phyloP scores from a whole-genome alignment of 768 basidiomycete genomes.

The Hygrophoropsis aurantiaca region DNA sequence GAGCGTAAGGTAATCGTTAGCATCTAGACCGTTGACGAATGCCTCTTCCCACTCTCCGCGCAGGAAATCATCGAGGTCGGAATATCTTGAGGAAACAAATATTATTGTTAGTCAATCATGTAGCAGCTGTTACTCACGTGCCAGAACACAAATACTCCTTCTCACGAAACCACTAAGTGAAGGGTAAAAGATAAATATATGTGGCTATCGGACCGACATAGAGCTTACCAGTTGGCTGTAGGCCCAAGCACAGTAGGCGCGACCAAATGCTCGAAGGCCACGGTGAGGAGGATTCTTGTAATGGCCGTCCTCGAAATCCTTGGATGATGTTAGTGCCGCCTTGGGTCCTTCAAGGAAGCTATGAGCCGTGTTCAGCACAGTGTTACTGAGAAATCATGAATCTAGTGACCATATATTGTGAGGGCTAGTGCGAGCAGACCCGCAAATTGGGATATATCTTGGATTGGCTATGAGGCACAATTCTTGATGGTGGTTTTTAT shows the following conservation, averaged over 20 bases:
- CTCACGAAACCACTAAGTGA: slow-evolving; percentile 52
- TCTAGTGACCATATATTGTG: slow-evolving; percentile 63
- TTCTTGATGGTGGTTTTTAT: too few species aligned
- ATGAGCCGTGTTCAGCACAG: neutral
- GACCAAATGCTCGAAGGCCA: slow-evolving; percentile 55
- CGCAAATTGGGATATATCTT: slow-evolving; percentile 52
- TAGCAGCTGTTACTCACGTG: slow-evolving; percentile 24
- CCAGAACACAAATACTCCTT: slow-evolving; percentile 43
- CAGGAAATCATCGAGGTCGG: slow-evolving; percentile 47
- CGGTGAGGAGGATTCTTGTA: slow-evolving; percentile 46
- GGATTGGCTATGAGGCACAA: too few species aligned
- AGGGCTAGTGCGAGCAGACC: slow-evolving; percentile 54
- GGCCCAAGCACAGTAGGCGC: slow-evolving; percentile 59
- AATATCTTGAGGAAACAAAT: slow-evolving; percentile 32
- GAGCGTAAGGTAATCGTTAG: slow-evolving; percentile 52
- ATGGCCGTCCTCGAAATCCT: slow-evolving; percentile 54
- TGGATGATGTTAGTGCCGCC: slow-evolving; percentile 50
- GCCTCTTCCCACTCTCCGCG: slow-evolving; percentile 52
- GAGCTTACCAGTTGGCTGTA: slow-evolving; percentile 51
- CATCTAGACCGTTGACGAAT: slow-evolving; percentile 48
- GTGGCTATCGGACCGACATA: neutral
- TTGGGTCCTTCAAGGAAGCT: slow-evolving; percentile 65
- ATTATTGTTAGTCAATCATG: slow-evolving; percentile 1
- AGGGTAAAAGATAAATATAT: neutral
- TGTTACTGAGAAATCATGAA: slow-evolving; percentile 6